A percentile compares a stretch with the other conserved stretches of the same genome.
These are phyloP conservation scores for Sporisorium exsertum DNA, from an alignment of 1,284 basidiomycete species.

Conservation along the genomic window DNA sequence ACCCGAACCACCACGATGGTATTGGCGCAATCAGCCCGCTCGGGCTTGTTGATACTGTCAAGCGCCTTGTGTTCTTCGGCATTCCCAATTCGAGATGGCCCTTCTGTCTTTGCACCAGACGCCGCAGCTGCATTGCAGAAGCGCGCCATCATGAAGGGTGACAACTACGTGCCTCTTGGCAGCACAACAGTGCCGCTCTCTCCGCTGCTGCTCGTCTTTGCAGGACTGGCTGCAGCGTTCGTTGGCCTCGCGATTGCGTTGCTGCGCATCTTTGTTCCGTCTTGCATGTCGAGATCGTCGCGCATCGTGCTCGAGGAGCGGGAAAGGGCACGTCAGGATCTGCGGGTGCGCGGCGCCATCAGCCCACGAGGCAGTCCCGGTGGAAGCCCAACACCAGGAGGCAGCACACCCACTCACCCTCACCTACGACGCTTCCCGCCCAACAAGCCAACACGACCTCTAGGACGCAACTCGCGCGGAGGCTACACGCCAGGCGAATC, in stretches of 20 bases:
- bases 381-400: constrained; percentile 30
- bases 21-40: constrained; percentile 6
- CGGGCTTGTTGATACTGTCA: constrained; percentile 17
- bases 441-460: constrained; percentile 28
- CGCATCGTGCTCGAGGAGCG: constrained; percentile 46
- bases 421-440: constrained; percentile 27
- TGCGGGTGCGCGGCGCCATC: constrained; percentile 38
- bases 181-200: constrained; percentile 40
- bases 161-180: constrained; percentile 46
- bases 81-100: constrained; percentile 24
- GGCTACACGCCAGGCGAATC: constrained; percentile 22
- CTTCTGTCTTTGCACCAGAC: constrained; percentile 28
- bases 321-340: constrained; percentile 38
- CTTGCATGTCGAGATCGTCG: constrained; percentile 39
- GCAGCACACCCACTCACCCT: constrained; percentile 18
- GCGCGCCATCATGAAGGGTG: constrained; percentile 54
- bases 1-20: background rate
- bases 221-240: constrained; percentile 26
- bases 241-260: constrained; percentile 25
- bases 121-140: constrained; percentile 27
- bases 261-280: constrained; percentile 32
- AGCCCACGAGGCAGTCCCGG: constrained; percentile 35
- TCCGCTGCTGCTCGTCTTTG: constrained; percentile 41
- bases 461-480: constrained; percentile 41
- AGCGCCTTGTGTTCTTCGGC: constrained; percentile 23